Percentiles rank a stretch among this genome's conserved stretches.
phyloP scores from a whole-genome alignment of 2,329 filamentous ascomycete genomes.

The Neonectria hederae region DNA sequence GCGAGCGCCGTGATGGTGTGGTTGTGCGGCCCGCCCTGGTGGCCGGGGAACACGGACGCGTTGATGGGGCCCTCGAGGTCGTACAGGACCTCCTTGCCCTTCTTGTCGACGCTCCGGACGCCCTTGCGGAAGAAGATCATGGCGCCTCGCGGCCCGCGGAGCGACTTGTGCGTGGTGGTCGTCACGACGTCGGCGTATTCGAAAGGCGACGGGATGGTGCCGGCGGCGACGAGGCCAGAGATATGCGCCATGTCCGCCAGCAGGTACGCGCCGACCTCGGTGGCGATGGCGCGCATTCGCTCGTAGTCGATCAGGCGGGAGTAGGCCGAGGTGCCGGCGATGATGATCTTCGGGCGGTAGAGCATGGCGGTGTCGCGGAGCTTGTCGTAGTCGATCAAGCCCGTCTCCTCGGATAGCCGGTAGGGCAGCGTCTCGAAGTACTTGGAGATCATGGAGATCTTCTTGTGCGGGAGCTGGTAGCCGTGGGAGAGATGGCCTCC shows the following conservation, averaged over 20 bases:
- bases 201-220: conserved; percentile 89
- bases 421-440: conserved; percentile 98
- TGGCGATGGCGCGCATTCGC: conserved; percentile 84
- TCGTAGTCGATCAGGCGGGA: conserved; percentile 92
- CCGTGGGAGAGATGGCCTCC: conserved; percentile 94
- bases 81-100: conserved; percentile 79
- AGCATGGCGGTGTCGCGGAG: conserved; percentile 85
- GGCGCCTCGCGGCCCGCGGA: conserved; percentile 90
- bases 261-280: conserved; percentile 89
- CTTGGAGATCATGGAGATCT: conserved; percentile 95
- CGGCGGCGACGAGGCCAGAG: conserved; percentile 88
- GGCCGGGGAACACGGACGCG: conserved; percentile 92
- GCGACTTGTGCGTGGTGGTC: conserved; percentile 97
- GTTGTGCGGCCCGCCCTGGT: conserved; percentile 97
- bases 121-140: conserved; percentile 99
- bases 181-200: conserved; percentile 90
- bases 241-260: conserved; percentile 97
- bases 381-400: conserved; percentile 90
- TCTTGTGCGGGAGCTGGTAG: conserved; percentile 89
- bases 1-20: conserved; percentile 96
- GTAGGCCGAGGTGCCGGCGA: conserved; percentile 93
- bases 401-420: conserved; percentile 85
- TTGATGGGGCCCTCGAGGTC: conserved; percentile 94
- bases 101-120: conserved; percentile 82
- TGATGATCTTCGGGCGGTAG: conserved; percentile 92